Percentiles rank a stretch among this genome's conserved stretches.
phyloP scores from a whole-genome alignment of 1,284 basidiomycete genomes.

The Fomitopsis palustris region DNA sequence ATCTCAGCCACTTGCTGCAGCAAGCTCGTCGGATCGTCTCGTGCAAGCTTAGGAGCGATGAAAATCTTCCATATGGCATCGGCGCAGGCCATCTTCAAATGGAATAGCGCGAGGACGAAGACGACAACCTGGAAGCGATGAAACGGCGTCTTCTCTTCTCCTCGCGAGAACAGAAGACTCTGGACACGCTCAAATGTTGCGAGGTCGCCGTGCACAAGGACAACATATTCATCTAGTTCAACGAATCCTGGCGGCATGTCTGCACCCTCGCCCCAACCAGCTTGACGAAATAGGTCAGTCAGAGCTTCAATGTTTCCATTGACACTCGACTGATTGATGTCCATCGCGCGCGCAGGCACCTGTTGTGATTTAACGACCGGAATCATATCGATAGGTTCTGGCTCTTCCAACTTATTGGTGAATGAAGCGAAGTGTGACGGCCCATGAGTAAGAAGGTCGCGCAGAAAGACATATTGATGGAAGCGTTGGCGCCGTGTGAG shows the following conservation, averaged over 20 bases:
- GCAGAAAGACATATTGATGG: conserved; percentile 23
- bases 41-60: conserved; percentile 14
- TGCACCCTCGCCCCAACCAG: conserved; percentile 3
- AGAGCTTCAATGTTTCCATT: conserved; percentile 24
- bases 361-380: conserved; percentile 25
- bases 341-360: conserved; percentile 22
- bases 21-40: conserved; percentile 17
- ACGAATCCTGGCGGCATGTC: not conserved
- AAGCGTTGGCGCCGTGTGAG: conserved; percentile 22
- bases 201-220: conserved; percentile 27
- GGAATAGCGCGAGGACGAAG: conserved; percentile 33
- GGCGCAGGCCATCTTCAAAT: conserved; percentile 36
- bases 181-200: conserved; percentile 18
- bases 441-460: conserved; percentile 21
- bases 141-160: not conserved
- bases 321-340: conserved; percentile 18
- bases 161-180: too few species aligned
- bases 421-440: conserved; percentile 24
- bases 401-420: conserved; percentile 9
- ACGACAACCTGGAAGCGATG: conserved; percentile 21
- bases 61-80: conserved; percentile 33
- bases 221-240: conserved; percentile 17
- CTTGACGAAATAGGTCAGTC: conserved; percentile 22
- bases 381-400: conserved; percentile 26
- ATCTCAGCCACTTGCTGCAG: conserved; percentile 18